A percentile compares a stretch with the other conserved stretches of the same genome.
Conservation (phyloP, 805 yeast genomes). For the Kodamaea neixiangensis region DNA sequence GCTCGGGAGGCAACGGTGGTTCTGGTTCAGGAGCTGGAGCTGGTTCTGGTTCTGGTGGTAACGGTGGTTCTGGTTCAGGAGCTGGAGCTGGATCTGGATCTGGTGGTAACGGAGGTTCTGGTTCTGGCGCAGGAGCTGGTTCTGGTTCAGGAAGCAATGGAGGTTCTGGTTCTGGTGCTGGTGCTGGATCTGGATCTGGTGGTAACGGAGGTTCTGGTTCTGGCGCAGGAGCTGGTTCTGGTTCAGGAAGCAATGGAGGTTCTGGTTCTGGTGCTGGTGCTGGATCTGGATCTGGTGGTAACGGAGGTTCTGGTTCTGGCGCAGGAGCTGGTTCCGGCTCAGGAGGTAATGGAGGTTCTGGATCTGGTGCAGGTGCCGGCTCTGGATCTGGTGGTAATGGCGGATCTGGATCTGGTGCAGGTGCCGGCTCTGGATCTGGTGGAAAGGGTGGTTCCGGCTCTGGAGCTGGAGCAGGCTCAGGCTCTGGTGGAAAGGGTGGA, state of each 20-base stretch:
- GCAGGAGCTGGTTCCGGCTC: neutral
- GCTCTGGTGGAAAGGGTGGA: neutral
- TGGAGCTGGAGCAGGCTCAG: neutral
- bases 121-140: neutral
- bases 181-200: neutral
- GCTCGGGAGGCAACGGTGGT: neutral
- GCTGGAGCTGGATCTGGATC: neutral
- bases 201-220: neutral
- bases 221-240: neutral
- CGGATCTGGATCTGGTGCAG: neutral
- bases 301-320: neutral
- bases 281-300: neutral
- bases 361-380: neutral
- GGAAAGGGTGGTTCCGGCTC: neutral
- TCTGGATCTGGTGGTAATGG: neutral
- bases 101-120: neutral
- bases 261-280: neutral
- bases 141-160: neutral
- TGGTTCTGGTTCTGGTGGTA: neutral
- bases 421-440: neutral
- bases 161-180: neutral
- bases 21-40: neutral
- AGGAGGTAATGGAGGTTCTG: neutral
- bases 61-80: neutral
- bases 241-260: neutral